Percentiles rank a stretch among this genome's conserved stretches.
Evolutionary conservation across 768 basidiomycete genomes (phyloP).

Genomic region (Suillus cothurnatus): DNA sequence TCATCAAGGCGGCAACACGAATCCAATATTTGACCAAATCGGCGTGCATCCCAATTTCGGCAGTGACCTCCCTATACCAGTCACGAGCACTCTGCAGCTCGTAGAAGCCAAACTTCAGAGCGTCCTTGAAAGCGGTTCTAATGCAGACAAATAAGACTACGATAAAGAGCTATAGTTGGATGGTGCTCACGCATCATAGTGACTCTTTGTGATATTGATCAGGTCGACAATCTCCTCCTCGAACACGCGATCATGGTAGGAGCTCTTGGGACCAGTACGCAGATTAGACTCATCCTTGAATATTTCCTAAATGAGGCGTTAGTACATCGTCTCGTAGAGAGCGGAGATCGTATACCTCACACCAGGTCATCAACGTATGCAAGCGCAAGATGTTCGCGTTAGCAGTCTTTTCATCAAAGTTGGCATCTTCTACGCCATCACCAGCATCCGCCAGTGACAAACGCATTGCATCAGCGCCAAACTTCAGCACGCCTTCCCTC

Average conservation of each 20-base stretch:
- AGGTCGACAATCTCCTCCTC: conserved; percentile 89
- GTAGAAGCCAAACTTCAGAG: conserved; percentile 94
- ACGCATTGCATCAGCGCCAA: conserved; percentile 94
- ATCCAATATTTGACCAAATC: conserved; percentile 90
- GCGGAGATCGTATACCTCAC: conserved; percentile 60
- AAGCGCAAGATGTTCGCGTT: conserved; percentile 95
- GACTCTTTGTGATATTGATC: conserved; percentile 77
- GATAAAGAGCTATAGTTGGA: background rate
- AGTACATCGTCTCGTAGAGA: background rate
- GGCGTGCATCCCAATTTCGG: conserved; percentile 87
- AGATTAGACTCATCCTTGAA: conserved; percentile 68
- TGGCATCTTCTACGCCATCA: conserved; percentile 97
- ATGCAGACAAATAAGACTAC: conserved; percentile 1
- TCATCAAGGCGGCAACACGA: conserved; percentile 73
- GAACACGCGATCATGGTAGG: conserved; percentile 88
- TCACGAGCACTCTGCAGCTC: conserved; percentile 91
- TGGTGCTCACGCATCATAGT: conserved; percentile 75
- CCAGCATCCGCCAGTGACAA: conserved; percentile 94
- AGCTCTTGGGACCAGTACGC: conserved; percentile 69
- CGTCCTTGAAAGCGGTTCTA: conserved; percentile 95
- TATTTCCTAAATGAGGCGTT: conserved; percentile 64
- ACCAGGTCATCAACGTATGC: conserved; percentile 90
- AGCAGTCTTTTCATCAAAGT: conserved; percentile 98
- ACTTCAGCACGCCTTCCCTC: conserved; percentile 87
- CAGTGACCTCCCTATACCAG: conserved; percentile 94